These are phyloP conservation scores for Exophiala alcalophila DNA, from an alignment of 2,329 filamentous ascomycete genomes.

Conservation along the genomic window DNA sequence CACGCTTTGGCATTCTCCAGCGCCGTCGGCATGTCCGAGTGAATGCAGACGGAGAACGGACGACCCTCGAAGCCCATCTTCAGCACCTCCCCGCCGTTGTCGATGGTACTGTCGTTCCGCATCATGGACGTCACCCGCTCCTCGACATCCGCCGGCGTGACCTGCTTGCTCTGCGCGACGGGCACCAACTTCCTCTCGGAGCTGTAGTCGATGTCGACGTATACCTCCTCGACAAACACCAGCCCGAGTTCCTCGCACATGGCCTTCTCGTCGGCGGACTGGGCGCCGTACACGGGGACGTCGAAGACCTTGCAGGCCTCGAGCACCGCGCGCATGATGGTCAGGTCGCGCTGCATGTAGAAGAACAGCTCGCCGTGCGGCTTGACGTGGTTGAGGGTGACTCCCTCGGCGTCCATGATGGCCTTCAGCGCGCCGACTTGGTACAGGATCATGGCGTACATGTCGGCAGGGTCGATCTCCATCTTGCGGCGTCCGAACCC, in stretches of 20 bases:
- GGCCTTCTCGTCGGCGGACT: conserved; percentile 52
- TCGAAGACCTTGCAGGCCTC: conserved; percentile 40
- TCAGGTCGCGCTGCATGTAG: conserved; percentile 52
- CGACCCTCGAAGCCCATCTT: conserved; percentile 29
- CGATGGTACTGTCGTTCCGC: conserved; percentile 21
- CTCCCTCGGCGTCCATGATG: conserved; percentile 55
- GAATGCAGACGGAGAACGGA: conserved; percentile 34
- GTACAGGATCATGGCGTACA: conserved; percentile 57
- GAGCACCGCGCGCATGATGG: conserved; percentile 52
- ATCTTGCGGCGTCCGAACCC: conserved; percentile 63
- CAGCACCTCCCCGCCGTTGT: conserved; percentile 24
- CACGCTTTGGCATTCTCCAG: conserved; percentile 31
- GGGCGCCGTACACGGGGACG: conserved; percentile 51
- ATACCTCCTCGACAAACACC: conserved; percentile 53
- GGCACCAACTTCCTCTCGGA: conserved; percentile 47
- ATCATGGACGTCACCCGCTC: conserved; percentile 25
- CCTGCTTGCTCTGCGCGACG: conserved; percentile 35
- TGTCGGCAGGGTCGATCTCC: conserved; percentile 54
- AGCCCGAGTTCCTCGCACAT: conserved; percentile 52
- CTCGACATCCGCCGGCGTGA: conserved; percentile 4
- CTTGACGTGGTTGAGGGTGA: conserved; percentile 60
- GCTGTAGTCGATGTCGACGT: conserved; percentile 56
- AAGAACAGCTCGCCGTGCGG: conserved; percentile 57
- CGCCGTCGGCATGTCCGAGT: conserved; percentile 34
- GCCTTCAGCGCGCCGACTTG: conserved; percentile 61